Evolutionary conservation across 345 rosid species (phyloP).

Genomic region (Gossypium sturtianum): DNA sequence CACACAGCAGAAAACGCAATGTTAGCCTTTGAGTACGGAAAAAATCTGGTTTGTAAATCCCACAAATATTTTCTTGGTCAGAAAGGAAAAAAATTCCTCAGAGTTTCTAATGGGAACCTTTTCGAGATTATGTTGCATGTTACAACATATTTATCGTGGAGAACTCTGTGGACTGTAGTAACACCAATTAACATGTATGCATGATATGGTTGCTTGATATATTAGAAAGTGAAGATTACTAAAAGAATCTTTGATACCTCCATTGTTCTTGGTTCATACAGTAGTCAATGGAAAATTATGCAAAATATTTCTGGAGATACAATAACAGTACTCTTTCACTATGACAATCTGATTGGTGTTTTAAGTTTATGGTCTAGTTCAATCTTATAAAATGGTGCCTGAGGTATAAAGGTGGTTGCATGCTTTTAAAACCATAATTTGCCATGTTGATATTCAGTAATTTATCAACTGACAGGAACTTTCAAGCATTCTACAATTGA

Average conservation of each 20-base stretch:
- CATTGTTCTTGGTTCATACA: background rate
- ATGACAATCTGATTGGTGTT: background rate
- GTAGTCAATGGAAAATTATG: background rate
- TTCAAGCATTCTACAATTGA: background rate
- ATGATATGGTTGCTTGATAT: background rate
- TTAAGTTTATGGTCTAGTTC: background rate
- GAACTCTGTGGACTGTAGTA: background rate
- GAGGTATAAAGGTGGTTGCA: background rate
- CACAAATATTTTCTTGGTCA: conserved; percentile 28
- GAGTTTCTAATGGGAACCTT: background rate
- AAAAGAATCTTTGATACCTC: background rate
- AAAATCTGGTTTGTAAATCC: conserved; percentile 75
- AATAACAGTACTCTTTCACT: too few relatives aligned
- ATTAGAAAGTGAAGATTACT: background rate
- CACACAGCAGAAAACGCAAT: conserved; percentile 79
- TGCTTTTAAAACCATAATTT: background rate
- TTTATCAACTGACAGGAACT: background rate
- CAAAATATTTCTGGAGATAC: background rate
- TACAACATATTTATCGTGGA: background rate
- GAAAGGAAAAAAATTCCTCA: background rate
- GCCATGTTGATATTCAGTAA: background rate
- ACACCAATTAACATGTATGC: background rate
- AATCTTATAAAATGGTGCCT: background rate
- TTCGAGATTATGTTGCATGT: background rate
- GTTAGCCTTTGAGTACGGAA: conserved; percentile 87